phyloP scores from a whole-genome alignment of 2,329 filamentous ascomycete genomes.

The Botrytis hyacinthi region DNA sequence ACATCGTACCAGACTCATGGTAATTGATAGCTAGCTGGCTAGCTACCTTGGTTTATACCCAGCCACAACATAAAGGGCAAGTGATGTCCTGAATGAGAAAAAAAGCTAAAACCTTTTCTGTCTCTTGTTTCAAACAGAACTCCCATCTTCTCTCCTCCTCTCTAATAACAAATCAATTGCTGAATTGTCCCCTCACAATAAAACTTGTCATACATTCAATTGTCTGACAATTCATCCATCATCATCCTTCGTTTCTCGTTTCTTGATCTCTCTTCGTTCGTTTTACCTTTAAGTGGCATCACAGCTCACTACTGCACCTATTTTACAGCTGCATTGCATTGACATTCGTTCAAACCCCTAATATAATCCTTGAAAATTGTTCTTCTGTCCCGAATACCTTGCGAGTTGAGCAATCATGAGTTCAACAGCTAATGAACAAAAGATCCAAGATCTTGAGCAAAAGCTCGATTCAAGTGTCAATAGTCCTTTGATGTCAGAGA shows the following conservation, averaged over 20 bases:
- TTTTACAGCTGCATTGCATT: background rate
- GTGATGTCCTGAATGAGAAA: background rate
- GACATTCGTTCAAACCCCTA: constrained; percentile 11
- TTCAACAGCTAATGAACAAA: constrained; percentile 26
- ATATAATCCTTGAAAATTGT: constrained; percentile 2
- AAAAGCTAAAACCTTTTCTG: background rate
- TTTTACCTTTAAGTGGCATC: constrained; percentile 6
- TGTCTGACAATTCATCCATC: constrained; percentile 16
- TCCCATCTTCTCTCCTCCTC: background rate
- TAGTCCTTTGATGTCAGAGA: constrained; percentile 1
- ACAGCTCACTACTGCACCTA: constrained; percentile 1
- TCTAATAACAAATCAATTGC: background rate
- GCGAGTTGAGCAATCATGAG: constrained; percentile 23
- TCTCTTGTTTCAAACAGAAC: background rate
- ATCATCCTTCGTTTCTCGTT: constrained; percentile 14
- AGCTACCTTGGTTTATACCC: background rate
- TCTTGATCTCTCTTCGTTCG: background rate
- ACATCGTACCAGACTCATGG: background rate
- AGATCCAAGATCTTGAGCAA: constrained; percentile 24
- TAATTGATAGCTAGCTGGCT: background rate
- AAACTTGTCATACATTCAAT: constrained; percentile 22
- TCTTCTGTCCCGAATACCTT: background rate
- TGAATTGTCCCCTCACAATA: background rate
- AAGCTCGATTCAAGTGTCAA: constrained; percentile 6
- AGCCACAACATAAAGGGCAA: constrained; percentile 13